Base-by-base conservation (phyloP, 331 rosid genomes). In the Malus hybrid region DNA sequence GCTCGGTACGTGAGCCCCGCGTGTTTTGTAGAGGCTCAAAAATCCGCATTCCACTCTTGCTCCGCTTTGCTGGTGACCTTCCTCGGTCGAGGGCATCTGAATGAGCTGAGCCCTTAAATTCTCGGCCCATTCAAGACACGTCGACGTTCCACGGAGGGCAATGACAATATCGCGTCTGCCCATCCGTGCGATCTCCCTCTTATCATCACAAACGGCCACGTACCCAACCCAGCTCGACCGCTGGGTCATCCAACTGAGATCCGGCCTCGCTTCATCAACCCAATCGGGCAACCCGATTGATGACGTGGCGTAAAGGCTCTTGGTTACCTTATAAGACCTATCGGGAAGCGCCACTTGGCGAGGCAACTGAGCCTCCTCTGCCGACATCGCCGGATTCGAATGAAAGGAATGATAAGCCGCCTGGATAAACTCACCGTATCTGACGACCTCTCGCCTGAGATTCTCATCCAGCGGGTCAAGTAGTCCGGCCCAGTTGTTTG, bases 61-160 rank as follows among this genome's bases (percentile, higher is more conserved):
- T 22, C 72, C 59, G 0, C 73, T 69, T 1, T 52, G 42, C 9
- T 9, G 39, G 8, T 18, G 18, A 4, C 44, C 67, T 34, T 48
- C 52, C 3, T 52, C 80, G 0, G 50, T 4, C 16, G 69, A 22
- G 5, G 82, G 63, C 27, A 90, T 54, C 7, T 86, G 54, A 4
- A 60, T 82, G 8, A 92, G 65, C 0, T 95, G 92, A 39, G 99
- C 97, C 27, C 99, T 54, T 6, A 89, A 8, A 29, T 95, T 95
- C 76, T 95, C 99, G 0, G 93, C 97, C 99, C 99, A 95, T n/a
- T 95, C 99, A 0, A 95, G 87, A 77, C 99, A 95, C 9, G 99
- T 95, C 32, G 97, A 90, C 4, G 99, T 95, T 1, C 99, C 99
- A 0, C 99, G 93, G 6, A 95, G 91, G 1, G 97, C 87, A 65